Percentiles rank a stretch among this genome's conserved stretches.
Evolutionary conservation across 73 alveolate species (phyloP).

Genomic region (Symbiodinium natans): DNA sequence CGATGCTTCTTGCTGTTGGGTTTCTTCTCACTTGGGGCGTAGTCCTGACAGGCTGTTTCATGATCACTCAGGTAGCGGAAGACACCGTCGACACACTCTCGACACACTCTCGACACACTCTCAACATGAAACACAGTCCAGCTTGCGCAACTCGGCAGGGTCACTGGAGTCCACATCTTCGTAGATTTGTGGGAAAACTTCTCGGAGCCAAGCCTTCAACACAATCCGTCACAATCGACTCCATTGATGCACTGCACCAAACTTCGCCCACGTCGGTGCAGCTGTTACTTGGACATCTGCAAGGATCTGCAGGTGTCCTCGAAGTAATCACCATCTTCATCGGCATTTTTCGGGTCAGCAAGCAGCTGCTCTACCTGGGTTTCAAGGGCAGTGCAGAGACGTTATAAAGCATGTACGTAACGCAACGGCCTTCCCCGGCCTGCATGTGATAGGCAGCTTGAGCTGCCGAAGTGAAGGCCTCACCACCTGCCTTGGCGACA

Average conservation of each 20-base stretch:
- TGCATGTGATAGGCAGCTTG: slow-evolving; percentile 33
- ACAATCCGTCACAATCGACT: no score
- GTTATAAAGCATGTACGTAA: background rate
- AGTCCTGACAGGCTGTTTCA: background rate
- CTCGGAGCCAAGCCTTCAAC: slow-evolving; percentile 69
- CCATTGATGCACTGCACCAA: background rate
- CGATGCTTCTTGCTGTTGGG: slow-evolving; percentile 59
- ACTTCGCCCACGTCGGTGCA: background rate
- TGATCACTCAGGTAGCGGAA: no score
- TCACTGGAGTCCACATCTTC: slow-evolving; percentile 72
- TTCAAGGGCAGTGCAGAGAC: background rate
- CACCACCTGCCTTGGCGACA: slow-evolving; percentile 38
- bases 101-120: no score
- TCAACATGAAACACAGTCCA: no score
- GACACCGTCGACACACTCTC: no score
- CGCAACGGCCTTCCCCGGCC: background rate
- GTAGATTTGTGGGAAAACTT: slow-evolving; percentile 39
- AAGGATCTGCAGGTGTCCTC: background rate
- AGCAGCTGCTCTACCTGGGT: slow-evolving; percentile 27
- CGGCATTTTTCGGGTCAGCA: slow-evolving; percentile 74
- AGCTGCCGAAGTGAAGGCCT: slow-evolving; percentile 21
- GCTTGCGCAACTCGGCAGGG: slow-evolving; percentile 63
- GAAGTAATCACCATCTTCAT: slow-evolving; percentile 77
- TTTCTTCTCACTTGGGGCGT: slow-evolving; percentile 59
- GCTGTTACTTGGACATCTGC: no score